These are phyloP conservation scores for Phytopythium kandeliae DNA, from an alignment of 352 stramenopile genomes.

Conservation along the genomic window DNA sequence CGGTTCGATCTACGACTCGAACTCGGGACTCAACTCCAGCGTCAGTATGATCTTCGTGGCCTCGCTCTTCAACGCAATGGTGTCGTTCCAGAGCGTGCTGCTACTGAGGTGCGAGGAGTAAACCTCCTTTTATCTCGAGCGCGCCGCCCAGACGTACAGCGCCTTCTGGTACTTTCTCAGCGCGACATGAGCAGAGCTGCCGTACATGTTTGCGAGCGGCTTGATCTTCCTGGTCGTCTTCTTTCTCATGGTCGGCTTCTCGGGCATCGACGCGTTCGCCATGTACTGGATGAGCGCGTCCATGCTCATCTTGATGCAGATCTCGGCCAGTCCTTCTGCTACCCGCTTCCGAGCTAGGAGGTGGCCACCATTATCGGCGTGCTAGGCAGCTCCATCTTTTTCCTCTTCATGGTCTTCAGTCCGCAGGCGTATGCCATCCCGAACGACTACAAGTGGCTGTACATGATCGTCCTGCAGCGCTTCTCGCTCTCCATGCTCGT, in stretches of 20 bases:
- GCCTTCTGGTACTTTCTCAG: slow-evolving; percentile 40
- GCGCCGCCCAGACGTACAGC: slow-evolving; percentile 76
- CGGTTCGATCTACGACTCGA: slow-evolving; percentile 18
- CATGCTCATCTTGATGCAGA: slow-evolving; percentile 22
- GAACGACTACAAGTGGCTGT: neutral
- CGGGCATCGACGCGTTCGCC: slow-evolving; percentile 7
- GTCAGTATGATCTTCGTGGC: slow-evolving; percentile 80
- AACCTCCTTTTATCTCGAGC: slow-evolving; percentile 82
- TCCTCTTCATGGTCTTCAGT: slow-evolving; percentile 25
- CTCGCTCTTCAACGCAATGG: slow-evolving; percentile 52
- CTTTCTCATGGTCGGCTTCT: slow-evolving; percentile 12
- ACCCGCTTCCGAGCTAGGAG: slow-evolving; percentile 17
- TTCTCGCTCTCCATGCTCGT: slow-evolving; percentile 22
- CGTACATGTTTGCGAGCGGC: slow-evolving; percentile 17
- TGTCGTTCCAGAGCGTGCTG: slow-evolving; percentile 58
- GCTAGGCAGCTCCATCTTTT: slow-evolving; percentile 25
- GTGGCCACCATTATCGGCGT: slow-evolving; percentile 25
- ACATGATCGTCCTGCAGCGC: neutral
- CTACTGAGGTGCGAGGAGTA: slow-evolving; percentile 75
- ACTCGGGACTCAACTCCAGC: slow-evolving; percentile 23
- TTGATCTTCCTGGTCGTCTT: slow-evolving; percentile 24
- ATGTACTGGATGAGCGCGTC: slow-evolving; percentile 20
- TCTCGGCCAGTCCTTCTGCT: slow-evolving; percentile 22
- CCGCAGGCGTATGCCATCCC: slow-evolving; percentile 19
- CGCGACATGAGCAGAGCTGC: slow-evolving; percentile 56